Evolutionary conservation across 768 basidiomycete species (phyloP).

Genomic region (Pulveroboletus ravenelii): DNA sequence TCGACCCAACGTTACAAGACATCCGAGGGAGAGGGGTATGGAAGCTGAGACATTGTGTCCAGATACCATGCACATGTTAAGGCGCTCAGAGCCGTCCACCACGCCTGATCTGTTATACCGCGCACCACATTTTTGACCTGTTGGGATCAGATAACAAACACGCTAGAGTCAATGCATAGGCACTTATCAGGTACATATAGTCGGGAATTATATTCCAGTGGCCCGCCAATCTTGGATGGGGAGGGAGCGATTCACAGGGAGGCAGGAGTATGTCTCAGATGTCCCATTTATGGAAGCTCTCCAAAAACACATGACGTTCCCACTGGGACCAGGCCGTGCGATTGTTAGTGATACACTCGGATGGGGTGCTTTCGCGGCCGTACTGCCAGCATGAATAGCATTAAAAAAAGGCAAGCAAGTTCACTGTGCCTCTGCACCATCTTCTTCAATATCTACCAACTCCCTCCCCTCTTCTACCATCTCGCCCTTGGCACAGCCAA

Average conservation of each 20-base stretch:
- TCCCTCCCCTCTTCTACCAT: constrained; percentile 89
- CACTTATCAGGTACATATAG: constrained; percentile 2
- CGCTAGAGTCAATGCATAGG: background rate
- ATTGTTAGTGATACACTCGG: no score
- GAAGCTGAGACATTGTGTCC: background rate
- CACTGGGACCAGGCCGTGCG: no score
- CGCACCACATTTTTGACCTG: background rate
- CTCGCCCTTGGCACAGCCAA: constrained; percentile 79
- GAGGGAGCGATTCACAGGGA: background rate
- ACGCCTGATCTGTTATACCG: background rate
- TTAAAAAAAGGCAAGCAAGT: background rate
- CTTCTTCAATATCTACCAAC: constrained; percentile 62
- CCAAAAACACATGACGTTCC: background rate
- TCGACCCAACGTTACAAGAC: background rate
- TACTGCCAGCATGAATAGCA: no score
- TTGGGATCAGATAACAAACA: background rate
- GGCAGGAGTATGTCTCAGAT: no score
- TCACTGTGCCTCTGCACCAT: constrained; percentile 17
- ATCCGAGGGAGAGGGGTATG: background rate
- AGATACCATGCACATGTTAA: constrained; percentile 3
- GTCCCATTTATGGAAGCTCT: background rate
- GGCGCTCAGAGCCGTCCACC: background rate
- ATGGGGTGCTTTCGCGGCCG: no score
- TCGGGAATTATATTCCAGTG: background rate
- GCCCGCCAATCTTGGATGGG: background rate